Evolutionary conservation across 768 basidiomycete genomes (phyloP).

Genomic region (Suillus tomentosus): DNA sequence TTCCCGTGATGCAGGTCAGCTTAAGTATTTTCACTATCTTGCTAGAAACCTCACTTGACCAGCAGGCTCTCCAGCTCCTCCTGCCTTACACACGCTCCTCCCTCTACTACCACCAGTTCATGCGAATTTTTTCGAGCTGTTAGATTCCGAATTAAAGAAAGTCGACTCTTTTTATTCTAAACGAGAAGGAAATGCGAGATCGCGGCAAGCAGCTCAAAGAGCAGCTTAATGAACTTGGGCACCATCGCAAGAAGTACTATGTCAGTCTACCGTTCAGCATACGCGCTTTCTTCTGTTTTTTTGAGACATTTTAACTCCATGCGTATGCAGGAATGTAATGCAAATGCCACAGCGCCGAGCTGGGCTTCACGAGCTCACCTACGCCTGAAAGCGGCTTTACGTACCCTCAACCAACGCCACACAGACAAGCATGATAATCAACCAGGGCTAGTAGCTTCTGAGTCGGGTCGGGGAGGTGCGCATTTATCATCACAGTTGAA

Average conservation of each 20-base stretch:
- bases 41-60: neutral
- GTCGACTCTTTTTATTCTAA: conserved; percentile 81
- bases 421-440: neutral
- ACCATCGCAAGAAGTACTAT: conserved; percentile 62
- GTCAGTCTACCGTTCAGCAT: conserved; percentile 38
- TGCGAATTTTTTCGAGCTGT: conserved; percentile 68
- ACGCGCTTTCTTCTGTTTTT: neutral
- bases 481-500: neutral
- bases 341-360: neutral
- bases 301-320: neutral
- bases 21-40: neutral
- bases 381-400: conserved; percentile 8
- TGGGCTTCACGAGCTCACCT: conserved; percentile 20
- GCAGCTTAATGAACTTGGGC: conserved; percentile 75
- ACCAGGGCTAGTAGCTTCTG: conserved; percentile 16
- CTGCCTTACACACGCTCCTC: conserved; percentile 51
- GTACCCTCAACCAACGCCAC: neutral
- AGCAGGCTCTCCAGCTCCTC: conserved; percentile 21
- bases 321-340: conserved; percentile 8
- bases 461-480: conserved; percentile 16
- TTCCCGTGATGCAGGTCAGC: conserved; percentile 19
- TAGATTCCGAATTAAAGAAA: conserved; percentile 83
- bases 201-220: conserved; percentile 52
- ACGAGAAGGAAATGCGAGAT: conserved; percentile 55
- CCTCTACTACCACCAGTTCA: conserved; percentile 61